Percentiles rank a stretch among this genome's conserved stretches.
Conservation (phyloP, 768 basidiomycete genomes). For the Termitomyces sp. region DNA sequence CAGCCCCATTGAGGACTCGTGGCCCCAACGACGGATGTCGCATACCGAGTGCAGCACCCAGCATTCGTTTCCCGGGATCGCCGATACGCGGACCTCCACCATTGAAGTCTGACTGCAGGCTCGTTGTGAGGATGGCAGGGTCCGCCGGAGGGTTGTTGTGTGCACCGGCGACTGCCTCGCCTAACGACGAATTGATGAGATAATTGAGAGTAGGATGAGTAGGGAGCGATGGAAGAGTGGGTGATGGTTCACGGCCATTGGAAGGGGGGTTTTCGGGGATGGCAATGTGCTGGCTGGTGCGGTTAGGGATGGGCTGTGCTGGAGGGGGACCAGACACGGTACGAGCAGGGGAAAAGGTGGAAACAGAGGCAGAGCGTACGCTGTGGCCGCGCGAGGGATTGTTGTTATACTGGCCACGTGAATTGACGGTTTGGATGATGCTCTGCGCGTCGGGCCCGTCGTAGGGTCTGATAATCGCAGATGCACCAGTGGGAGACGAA, state of each 20-base stretch:
- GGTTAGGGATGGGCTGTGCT: constrained; percentile 30
- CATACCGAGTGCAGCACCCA: constrained; percentile 79
- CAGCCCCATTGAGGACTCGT: constrained; percentile 44
- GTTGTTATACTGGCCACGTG: constrained; percentile 58
- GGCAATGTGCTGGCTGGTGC: constrained; percentile 36
- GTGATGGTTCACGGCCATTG: constrained; percentile 67
- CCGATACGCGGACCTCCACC: constrained; percentile 74
- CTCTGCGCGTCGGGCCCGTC: constrained; percentile 89
- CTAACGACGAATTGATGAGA: constrained; percentile 72
- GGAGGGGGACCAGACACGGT: constrained; percentile 34
- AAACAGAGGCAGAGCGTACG: constrained; percentile 62
- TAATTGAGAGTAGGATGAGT: constrained; percentile 82
- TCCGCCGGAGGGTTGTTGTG: constrained; percentile 42
- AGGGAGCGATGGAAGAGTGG: constrained; percentile 75
- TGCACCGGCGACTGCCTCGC: constrained; percentile 42
- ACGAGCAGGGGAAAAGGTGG: constrained; percentile 52
- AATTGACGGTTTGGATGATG: constrained; percentile 80
- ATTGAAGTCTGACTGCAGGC: constrained; percentile 37
- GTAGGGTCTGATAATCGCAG: constrained; percentile 80
- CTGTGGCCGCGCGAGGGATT: constrained; percentile 68
- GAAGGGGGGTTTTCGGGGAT: constrained; percentile 48
- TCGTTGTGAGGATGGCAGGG: constrained; percentile 63
- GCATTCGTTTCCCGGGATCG: constrained; percentile 86
- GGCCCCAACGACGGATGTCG: constrained; percentile 72
- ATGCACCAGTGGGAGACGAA: constrained; percentile 44